These are phyloP conservation scores for Delitschia confertaspora DNA, from an alignment of 495 filamentous ascomycete species.

Conservation along the genomic window DNA sequence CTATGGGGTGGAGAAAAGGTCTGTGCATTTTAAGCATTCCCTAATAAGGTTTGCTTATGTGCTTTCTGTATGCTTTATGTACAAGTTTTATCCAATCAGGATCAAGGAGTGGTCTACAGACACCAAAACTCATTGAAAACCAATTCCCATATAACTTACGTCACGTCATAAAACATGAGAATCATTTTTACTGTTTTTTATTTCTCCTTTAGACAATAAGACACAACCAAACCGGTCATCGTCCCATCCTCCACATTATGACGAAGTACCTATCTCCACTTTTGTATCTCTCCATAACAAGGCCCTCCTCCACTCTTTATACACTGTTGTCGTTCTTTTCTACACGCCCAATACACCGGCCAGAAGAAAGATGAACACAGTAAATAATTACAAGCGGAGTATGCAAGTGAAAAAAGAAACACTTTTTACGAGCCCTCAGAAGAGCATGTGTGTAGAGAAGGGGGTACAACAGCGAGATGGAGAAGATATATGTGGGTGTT, in stretches of 20 bases:
- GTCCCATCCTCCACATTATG: slow-evolving; percentile 22
- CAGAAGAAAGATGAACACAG: slow-evolving; percentile 21
- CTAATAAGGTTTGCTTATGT: too few relatives aligned
- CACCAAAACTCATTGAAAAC: background rate
- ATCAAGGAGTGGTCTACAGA: too few relatives aligned
- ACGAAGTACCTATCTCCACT: slow-evolving; percentile 15
- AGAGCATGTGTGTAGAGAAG: slow-evolving; percentile 8
- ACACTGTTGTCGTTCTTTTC: slow-evolving; percentile 13
- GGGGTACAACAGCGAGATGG: background rate
- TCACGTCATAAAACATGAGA: background rate
- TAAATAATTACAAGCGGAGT: slow-evolving; percentile 18
- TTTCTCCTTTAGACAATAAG: slow-evolving; percentile 10
- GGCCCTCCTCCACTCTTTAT: slow-evolving; percentile 8
- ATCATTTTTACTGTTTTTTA: slow-evolving; percentile 10
- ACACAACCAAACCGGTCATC: slow-evolving; percentile 11
- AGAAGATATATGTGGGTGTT: background rate
- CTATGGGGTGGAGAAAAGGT: too few relatives aligned
- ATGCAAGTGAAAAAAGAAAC: slow-evolving; percentile 5
- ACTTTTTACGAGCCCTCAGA: slow-evolving; percentile 6
- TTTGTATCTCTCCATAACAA: slow-evolving; percentile 6
- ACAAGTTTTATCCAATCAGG: too few relatives aligned
- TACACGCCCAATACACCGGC: slow-evolving; percentile 16
- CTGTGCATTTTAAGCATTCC: too few relatives aligned
- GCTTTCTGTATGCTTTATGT: too few relatives aligned
- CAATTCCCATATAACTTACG: too few relatives aligned